Evolutionary conservation across 176 grass and related monocot genomes (phyloP), one percentile per base, ranked within the genome.

Genomic region (Oryza rufipogon): DNA sequence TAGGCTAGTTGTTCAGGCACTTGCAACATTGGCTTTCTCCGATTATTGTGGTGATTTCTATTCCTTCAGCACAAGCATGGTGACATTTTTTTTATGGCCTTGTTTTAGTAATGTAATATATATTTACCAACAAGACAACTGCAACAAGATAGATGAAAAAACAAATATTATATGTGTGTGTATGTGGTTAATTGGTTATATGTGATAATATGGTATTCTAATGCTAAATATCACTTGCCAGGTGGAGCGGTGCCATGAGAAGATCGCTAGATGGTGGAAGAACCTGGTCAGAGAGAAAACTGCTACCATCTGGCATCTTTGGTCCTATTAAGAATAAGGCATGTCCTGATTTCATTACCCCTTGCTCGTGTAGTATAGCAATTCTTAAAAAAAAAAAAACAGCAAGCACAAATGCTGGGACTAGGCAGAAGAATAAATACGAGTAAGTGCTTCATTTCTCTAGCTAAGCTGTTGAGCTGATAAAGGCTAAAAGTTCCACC

Each of bases 171-270:
- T 16, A 19, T 70, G 32, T n/a, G 4, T n/a, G 4, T 1, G 6
- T 70, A 34, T 82, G 32, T 52, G 42, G 9, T 44, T 44, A 9
- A 44, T 44, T 44, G 42, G 9, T 44, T 44, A 9, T 44, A 44
- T 44, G 42, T 2, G 30, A 44, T 44, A 44, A 44, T 44, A 45
- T 0, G 48, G 15, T 54, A 4, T 66, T 76, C 38, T 44, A 34
- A 34, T 90, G 33, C 26, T 73, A 65, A 58, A 82, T 17, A 66
- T 71, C 28, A 66, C 56, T 73, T 54, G 4, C 36, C 56, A 95
- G 95, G 74, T 98, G 95, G 95, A 98, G 92, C 72, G 95, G 95
- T 86, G 88, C 84, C 85, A 95, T 98, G 95, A 98, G 93, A 91
- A 88, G 92, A 64, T 98, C 95, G 3, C n/a, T 81, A n/a, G 95